Percentiles rank a stretch among this genome's conserved stretches.
Evolutionary conservation across 495 filamentous ascomycete genomes (phyloP).

Genomic region (Penicillium soppii): DNA sequence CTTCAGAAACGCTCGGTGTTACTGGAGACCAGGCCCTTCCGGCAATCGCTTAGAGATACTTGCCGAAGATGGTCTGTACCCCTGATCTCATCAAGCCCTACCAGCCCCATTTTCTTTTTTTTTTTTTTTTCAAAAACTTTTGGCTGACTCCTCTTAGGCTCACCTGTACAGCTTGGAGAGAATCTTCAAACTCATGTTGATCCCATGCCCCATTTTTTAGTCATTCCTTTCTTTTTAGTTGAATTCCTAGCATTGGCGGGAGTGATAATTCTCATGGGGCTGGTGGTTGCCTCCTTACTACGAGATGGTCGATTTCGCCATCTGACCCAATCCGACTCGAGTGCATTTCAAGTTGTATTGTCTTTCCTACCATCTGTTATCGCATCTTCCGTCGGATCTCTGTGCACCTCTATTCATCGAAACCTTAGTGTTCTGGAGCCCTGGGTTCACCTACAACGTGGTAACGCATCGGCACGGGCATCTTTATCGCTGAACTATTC

Average conservation of each 20-base stretch:
- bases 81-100: background rate
- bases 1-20: constrained; percentile 30
- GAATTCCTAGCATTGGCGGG: constrained; percentile 37
- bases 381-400: constrained; percentile 34
- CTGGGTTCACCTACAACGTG: constrained; percentile 45
- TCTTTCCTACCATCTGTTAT: constrained; percentile 41
- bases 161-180: constrained; percentile 26
- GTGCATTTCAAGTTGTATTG: constrained; percentile 35
- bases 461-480: constrained; percentile 26
- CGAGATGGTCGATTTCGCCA: constrained; percentile 36
- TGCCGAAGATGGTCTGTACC: constrained; percentile 28
- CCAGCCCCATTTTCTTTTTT: background rate
- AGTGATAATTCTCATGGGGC: constrained; percentile 35
- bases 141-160: constrained; percentile 19
- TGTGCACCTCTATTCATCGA: constrained; percentile 42
- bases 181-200: constrained; percentile 27
- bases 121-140: background rate
- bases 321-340: constrained; percentile 37
- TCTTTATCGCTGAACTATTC: constrained; percentile 42
- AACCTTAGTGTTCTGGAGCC: constrained; percentile 44
- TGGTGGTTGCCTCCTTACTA: constrained; percentile 32
- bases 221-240: constrained; percentile 41
- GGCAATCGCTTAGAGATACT: constrained; percentile 39
- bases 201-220: constrained; percentile 40
- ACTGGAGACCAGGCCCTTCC: constrained; percentile 32